Evolutionary conservation across 805 yeast species (phyloP).

Genomic region (Tetrapisispora pingtungensis): DNA sequence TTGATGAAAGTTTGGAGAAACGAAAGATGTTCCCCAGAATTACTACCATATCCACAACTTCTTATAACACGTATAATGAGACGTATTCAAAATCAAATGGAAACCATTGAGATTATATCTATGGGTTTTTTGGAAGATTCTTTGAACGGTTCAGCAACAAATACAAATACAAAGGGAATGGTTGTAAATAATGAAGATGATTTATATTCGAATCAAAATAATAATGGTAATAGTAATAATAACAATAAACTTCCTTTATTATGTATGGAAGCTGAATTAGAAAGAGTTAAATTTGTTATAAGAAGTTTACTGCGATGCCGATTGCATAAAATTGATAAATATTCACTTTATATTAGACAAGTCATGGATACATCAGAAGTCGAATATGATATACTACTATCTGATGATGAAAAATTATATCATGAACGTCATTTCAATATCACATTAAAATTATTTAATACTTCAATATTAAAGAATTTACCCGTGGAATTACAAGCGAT

Average conservation of each 20-base stretch:
- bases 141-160: neutral
- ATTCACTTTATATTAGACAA: constrained; percentile 47
- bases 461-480: constrained; percentile 52
- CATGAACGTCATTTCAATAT: constrained; percentile 60
- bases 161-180: neutral
- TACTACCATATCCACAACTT: constrained; percentile 61
- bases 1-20: constrained; percentile 64
- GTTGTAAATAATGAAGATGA: neutral
- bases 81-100: constrained; percentile 61
- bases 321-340: constrained; percentile 62
- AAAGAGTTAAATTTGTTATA: constrained; percentile 72
- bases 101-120: constrained; percentile 65
- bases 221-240: constrained; percentile 8
- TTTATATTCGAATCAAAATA: constrained; percentile 1
- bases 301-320: constrained; percentile 75
- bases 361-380: constrained; percentile 23
- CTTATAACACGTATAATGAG: constrained; percentile 48
- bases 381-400: constrained; percentile 31
- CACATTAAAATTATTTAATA: constrained; percentile 53
- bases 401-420: constrained; percentile 52
- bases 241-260: constrained; percentile 59
- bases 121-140: constrained; percentile 55
- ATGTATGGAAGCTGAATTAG: constrained; percentile 85
- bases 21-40: constrained; percentile 79
- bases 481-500: constrained; percentile 63